A percentile compares a stretch with the other conserved stretches of the same genome.
Conservation (phyloP, 2,329 filamentous ascomycete genomes). For the Rhynchosporium graminicola region DNA sequence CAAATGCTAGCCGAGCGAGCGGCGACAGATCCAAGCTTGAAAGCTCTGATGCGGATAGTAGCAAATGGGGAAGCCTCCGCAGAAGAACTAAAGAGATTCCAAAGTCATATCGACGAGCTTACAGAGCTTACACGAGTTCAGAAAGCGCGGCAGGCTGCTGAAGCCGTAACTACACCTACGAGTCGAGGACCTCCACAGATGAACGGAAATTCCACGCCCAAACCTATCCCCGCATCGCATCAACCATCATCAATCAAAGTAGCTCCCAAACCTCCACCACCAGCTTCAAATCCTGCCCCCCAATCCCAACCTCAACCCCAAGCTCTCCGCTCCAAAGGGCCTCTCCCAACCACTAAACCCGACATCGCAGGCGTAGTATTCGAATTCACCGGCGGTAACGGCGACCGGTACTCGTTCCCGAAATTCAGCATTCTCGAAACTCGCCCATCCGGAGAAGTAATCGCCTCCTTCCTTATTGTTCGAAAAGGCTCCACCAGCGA, state of each 20-base stretch:
- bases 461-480: slow-evolving; percentile 77
- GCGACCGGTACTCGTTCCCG: slow-evolving; percentile 77
- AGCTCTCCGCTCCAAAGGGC: slow-evolving; percentile 61
- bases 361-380: slow-evolving; percentile 69
- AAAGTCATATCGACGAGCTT: slow-evolving; percentile 68
- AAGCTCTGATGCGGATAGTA: slow-evolving; percentile 81
- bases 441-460: slow-evolving; percentile 58
- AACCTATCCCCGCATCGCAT: slow-evolving; percentile 27
- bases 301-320: slow-evolving; percentile 47
- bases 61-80: slow-evolving; percentile 72
- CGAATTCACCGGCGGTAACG: slow-evolving; percentile 66
- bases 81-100: slow-evolving; percentile 73
- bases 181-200: slow-evolving; percentile 27
- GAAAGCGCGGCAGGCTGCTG: slow-evolving; percentile 57
- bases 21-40: slow-evolving; percentile 69
- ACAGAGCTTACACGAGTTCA: slow-evolving; percentile 65
- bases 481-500: slow-evolving; percentile 69
- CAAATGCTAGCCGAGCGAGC: slow-evolving; percentile 76
- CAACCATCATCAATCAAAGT: slow-evolving; percentile 29
- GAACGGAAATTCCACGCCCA: slow-evolving; percentile 27
- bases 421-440: slow-evolving; percentile 76
- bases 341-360: slow-evolving; percentile 54
- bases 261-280: slow-evolving; percentile 6
- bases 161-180: slow-evolving; percentile 23
- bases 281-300: slow-evolving; percentile 25